Evolutionary conservation across 176 grass and related monocot species (phyloP).

Genomic region (barley (Hordeum vulgare)): MorexV3_pseudomolecules_assembly NC_058524.1:502794896-502795395

Average conservation of each 20-base stretch:
- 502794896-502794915: constrained; percentile 73
- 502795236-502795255: constrained; percentile 58
- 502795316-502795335: neutral
- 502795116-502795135: constrained; percentile 4
- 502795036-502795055: too few relatives aligned
- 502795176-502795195: constrained; percentile 88
- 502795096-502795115: too few relatives aligned
- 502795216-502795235: constrained; percentile 87
- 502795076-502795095: too few relatives aligned
- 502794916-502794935: neutral
- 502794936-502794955: neutral
- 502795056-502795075: too few relatives aligned
- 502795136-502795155: constrained; percentile 88
- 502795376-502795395: neutral
- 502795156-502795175: constrained; percentile 88
- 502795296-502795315: neutral
- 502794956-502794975: neutral
- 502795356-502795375: neutral
- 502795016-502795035: too few relatives aligned
- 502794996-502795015: too few relatives aligned
- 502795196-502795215: constrained; percentile 75
- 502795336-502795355: neutral
- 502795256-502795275: neutral
- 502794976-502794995: neutral
- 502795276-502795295: neutral